A percentile compares a stretch with the other conserved stretches of the same genome.
These are phyloP conservation scores for Apocynum venetum DNA, from an alignment of 257 asterid species.

Conservation along the genomic window DNA sequence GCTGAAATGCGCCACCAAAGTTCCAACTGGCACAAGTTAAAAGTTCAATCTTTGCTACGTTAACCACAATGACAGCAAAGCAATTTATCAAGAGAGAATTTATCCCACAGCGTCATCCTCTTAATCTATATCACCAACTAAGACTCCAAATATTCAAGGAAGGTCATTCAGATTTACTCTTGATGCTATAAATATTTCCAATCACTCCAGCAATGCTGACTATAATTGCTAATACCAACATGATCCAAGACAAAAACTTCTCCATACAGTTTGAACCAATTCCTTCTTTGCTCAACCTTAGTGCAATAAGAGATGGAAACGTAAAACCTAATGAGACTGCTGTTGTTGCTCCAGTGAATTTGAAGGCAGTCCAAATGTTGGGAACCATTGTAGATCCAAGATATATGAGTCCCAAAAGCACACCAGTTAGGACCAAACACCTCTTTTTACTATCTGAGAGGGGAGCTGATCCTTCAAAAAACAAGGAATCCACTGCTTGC, in stretches of 20 bases:
- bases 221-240: slow-evolving; percentile 64
- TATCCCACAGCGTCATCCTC: neutral
- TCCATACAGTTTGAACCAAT: slow-evolving; percentile 40
- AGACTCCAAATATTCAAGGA: neutral
- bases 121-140: neutral
- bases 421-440: slow-evolving; percentile 62
- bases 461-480: slow-evolving; percentile 74
- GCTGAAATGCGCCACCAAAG: slow-evolving; percentile 1
- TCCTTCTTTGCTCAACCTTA: slow-evolving; percentile 65
- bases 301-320: slow-evolving; percentile 82
- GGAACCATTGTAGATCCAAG: slow-evolving; percentile 91
- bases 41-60: neutral
- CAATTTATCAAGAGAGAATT: neutral
- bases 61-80: neutral
- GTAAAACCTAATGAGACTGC: slow-evolving; percentile 87
- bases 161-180: slow-evolving; percentile 30
- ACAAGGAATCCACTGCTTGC: slow-evolving; percentile 74
- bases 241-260: slow-evolving; percentile 57
- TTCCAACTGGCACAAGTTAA: neutral
- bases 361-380: slow-evolving; percentile 93
- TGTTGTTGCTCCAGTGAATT: slow-evolving; percentile 95
- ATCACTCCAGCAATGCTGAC: slow-evolving; percentile 69
- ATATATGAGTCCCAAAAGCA: slow-evolving; percentile 61
- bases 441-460: slow-evolving; percentile 81
- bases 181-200: slow-evolving; percentile 67